Evolutionary conservation across 2,329 filamentous ascomycete genomes (phyloP), one percentile per base, ranked within the genome.

Genomic region (Penicillium glabrum): DNA sequence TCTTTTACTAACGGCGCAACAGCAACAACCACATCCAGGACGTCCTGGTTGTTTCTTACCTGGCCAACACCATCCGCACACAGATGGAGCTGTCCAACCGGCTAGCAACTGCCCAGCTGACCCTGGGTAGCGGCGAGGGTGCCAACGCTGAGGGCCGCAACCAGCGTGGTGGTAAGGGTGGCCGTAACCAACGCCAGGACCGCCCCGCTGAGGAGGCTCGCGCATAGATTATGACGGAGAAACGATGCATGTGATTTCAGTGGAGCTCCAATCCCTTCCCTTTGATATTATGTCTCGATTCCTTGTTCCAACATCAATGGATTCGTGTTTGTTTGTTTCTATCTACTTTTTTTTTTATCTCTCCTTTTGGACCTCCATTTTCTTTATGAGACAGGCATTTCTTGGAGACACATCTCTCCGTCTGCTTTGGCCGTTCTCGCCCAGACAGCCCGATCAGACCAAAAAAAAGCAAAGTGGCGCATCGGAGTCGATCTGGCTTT

Each of bases 21-120:
- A 86, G 84, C 86, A 99, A 99, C 86, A 96, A 96, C 83, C 95
- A 99, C 81, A 92, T 99, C 77, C 95, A 99, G 82, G 95, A 99
- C 76, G 93, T 99, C 60, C 87, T 99, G 65, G 93, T 98, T 77
- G 93, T 99, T 69, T 96, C 92, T 66, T 99, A 99, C 82, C 85
- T 99, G 64, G 92, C 95, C 75, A 99, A 98, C 84, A 97, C 92
- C 65, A 96, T 98, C 79, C 91, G 93, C 77, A 98, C 93, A 67
- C 95, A 99, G 82, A 97, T 99, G 81, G 95, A 98, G 72, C 87
- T 99, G 58, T 96, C 93, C 64, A 96, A 98, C 84, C 87, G 93
- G 63, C 82, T 99, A 71, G 93, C 93, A 53, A 95, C 87, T n/a
- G 86, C 89, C 62, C 83, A 84, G 68, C 81, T 93, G 54, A 83